Conservation (phyloP, 2,329 filamentous ascomycete genomes). For the Sordariomycetes sp. region DNA sequence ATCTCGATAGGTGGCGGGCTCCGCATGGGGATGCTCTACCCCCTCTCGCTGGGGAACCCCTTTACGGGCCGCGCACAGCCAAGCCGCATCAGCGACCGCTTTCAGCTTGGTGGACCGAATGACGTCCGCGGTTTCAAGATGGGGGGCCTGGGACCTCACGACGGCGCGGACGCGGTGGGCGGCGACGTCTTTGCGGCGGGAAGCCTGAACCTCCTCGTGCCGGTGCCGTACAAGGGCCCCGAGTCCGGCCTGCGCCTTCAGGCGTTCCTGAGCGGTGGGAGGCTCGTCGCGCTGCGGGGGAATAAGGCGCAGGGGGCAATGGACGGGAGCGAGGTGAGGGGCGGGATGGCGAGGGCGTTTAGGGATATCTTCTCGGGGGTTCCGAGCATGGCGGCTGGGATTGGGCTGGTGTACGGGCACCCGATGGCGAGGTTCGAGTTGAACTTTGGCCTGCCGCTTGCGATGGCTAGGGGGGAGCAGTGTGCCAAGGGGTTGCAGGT, state of each 20-base stretch:
- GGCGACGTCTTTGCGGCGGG: conserved; percentile 88
- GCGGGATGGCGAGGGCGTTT: conserved; percentile 47
- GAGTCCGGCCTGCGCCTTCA: conserved; percentile 81
- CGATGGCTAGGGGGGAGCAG: conserved; percentile 71
- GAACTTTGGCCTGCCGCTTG: conserved; percentile 83
- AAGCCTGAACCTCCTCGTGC: conserved; percentile 73
- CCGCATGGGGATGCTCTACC: conserved; percentile 71
- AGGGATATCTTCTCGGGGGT: conserved; percentile 48
- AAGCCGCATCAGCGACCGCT: conserved; percentile 85
- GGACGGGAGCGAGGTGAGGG: conserved; percentile 29
- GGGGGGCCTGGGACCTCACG: conserved; percentile 76
- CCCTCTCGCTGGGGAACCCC: conserved; percentile 52
- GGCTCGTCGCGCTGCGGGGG: conserved; percentile 63
- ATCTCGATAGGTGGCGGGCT: conserved; percentile 74
- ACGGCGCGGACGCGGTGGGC: conserved; percentile 74
- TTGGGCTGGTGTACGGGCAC: conserved; percentile 90
- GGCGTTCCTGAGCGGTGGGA: conserved; percentile 80
- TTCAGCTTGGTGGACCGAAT: conserved; percentile 86
- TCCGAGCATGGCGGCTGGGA: conserved; percentile 74
- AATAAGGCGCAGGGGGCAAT: conserved; percentile 24
- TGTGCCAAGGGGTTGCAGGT: conserved; percentile 84
- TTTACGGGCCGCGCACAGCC: conserved; percentile 39
- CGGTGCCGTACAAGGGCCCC: conserved; percentile 66
- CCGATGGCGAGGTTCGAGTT: conserved; percentile 88
- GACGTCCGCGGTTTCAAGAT: conserved; percentile 90